Base-by-base conservation (phyloP, 2,329 filamentous ascomycete genomes). In the Orbilia quercus region DNA sequence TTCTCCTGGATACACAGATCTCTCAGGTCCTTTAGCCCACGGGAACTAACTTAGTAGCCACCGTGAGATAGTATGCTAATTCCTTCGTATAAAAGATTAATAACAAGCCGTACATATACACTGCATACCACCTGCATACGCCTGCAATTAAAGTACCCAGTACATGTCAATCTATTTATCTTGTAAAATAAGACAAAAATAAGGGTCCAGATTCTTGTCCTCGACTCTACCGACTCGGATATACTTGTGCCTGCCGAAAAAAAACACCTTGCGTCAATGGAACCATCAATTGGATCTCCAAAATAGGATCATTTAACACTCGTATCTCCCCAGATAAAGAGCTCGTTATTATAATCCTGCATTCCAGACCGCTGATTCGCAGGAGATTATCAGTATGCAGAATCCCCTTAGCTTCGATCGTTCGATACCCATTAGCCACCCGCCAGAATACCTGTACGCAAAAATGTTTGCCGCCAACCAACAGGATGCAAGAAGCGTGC, bases 401-500 rank as follows among this genome's bases (percentile, higher is more conserved):
- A 11, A 53, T 34, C 16, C 20, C 12, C 28, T 12, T 34, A 44
- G 42, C 22, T 40, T 60, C 16, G 18, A 48, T 25, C 55, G 45
- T 62, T 18, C 18, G 20, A 51, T 59, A 45, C 36, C 22, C 58
- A 22, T 65, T 65, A 65, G 44, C 67, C 55, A 67, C 63, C 53
- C 34, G 50, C 34, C 18, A 53, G 18, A 25, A 44, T 42, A 22
- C 1, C n/a, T n/a, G n/a, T n/a, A n/a, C n/a, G n/a, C n/a, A n/a
- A n/a, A n/a, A n/a, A n/a, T 14, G 40, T 42, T 50, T 62, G 53
- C 51, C 59, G 66, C 59, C 50, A 59, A 23, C n/a, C n/a, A n/a
- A n/a, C n/a, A n/a, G n/a, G n/a, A 38, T 36, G 38, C 54, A 45
- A 12, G 47, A 73, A 66, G 60, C 69, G 69, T 60, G 69, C 69